phyloP scores from a whole-genome alignment of 768 basidiomycete species.

The Scleroderma citrinum region DNA sequence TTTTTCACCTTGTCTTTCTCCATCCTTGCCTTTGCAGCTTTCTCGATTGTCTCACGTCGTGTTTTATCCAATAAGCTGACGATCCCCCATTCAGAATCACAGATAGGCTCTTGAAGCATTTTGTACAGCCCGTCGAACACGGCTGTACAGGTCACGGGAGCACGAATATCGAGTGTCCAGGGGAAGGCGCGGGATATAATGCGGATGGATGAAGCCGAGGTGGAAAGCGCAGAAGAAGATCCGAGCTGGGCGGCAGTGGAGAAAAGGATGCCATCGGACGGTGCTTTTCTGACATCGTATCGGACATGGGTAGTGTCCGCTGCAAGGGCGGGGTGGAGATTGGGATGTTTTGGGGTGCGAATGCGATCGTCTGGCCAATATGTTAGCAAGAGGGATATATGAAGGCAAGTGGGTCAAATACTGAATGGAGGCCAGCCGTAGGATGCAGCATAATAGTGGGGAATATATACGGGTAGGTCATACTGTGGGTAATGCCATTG shows the following conservation, averaged over 20 bases:
- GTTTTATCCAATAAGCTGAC: conserved; percentile 37
- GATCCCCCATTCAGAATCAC: conserved; percentile 65
- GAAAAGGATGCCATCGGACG: conserved; percentile 36
- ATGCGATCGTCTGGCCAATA: conserved; percentile 13
- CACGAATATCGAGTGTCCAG: conserved; percentile 55
- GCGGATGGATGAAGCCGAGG: conserved; percentile 33
- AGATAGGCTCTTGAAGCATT: conserved; percentile 47
- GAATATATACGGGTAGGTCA: conserved; percentile 27
- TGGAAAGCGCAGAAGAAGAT: conserved; percentile 32
- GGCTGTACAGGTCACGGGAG: conserved; percentile 41
- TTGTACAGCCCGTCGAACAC: conserved; percentile 51
- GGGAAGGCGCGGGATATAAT: conserved; percentile 60
- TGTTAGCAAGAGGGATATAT: not conserved
- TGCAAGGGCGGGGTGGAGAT: conserved; percentile 48
- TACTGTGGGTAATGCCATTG: conserved; percentile 22
- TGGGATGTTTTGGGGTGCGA: conserved; percentile 39
- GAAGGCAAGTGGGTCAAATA: conserved; percentile 5
- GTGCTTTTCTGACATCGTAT: conserved; percentile 43
- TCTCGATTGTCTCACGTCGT: conserved; percentile 39
- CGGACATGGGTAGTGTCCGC: conserved; percentile 44
- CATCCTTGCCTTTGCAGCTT: conserved; percentile 44
- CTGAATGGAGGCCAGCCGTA: conserved; percentile 13
- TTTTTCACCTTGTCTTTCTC: conserved; percentile 31
- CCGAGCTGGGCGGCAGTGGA: conserved; percentile 38
- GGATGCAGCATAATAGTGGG: conserved; percentile 13